phyloP scores from a whole-genome alignment of 805 yeast species.

The Ogataea methylovora region DNA sequence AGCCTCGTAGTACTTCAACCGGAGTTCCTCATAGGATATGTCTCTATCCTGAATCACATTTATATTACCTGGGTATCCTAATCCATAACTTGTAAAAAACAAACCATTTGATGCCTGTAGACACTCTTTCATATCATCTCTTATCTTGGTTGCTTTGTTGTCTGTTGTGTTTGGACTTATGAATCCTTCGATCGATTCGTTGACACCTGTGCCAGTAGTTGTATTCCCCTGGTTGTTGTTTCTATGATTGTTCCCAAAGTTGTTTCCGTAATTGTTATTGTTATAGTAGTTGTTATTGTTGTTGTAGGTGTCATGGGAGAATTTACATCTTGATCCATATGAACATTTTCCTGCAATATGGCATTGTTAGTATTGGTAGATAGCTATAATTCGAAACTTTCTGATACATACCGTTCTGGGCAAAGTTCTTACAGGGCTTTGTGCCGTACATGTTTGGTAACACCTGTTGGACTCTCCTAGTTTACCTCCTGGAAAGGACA shows the following conservation, averaged over 20 bases:
- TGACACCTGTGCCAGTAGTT: conserved; percentile 3
- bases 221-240: conserved; percentile 1
- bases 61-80: conserved; percentile 38
- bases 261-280: conserved; percentile 3
- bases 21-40: conserved; percentile 43
- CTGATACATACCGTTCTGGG: conserved; percentile 25
- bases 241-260: conserved; percentile 1
- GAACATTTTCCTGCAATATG: conserved; percentile 25
- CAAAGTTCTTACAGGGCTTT: conserved; percentile 37
- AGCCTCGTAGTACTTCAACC: conserved; percentile 40
- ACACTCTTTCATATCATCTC: conserved; percentile 13
- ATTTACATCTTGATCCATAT: conserved; percentile 35
- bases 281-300: conserved; percentile 3
- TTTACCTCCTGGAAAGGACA: no score
- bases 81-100: conserved; percentile 38
- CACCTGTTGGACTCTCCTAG: no score
- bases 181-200: conserved; percentile 6
- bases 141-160: conserved; percentile 5
- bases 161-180: conserved; percentile 1
- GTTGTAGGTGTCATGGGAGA: conserved; percentile 27
- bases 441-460: conserved; percentile 21
- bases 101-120: conserved; percentile 14
- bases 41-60: conserved; percentile 47
- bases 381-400: no score
- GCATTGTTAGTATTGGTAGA: no score